phyloP scores from a whole-genome alignment of 495 filamentous ascomycete genomes.

The Penicillium longicatenatum region DNA sequence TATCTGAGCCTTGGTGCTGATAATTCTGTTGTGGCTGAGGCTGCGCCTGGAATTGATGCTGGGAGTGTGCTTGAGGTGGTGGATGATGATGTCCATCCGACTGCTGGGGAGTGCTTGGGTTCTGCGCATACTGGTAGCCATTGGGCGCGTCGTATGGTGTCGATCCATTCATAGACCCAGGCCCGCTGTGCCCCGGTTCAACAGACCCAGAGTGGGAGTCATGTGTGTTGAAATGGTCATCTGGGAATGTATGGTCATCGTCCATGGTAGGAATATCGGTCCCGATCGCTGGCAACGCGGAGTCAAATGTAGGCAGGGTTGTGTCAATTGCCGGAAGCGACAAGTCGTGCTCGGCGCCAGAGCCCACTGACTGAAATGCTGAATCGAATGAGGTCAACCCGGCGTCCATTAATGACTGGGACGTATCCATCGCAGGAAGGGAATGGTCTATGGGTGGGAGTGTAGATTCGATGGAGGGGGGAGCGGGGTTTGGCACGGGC shows the following conservation, averaged over 20 bases:
- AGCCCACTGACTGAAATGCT: conserved; percentile 32
- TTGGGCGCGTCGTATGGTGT: conserved; percentile 34
- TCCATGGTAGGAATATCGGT: conserved; percentile 37
- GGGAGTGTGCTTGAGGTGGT: conserved; percentile 23
- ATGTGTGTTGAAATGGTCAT: conserved; percentile 22
- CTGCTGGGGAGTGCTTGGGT: conserved; percentile 21
- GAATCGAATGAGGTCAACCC: conserved; percentile 39
- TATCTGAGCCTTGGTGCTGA: conserved; percentile 35
- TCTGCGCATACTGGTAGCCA: conserved; percentile 33
- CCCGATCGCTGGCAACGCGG: conserved; percentile 40
- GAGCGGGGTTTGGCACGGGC: conserved; percentile 12
- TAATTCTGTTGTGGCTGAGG: conserved; percentile 36
- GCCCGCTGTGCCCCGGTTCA: conserved; percentile 37
- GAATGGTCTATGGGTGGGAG: conserved; percentile 7
- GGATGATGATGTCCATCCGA: conserved; percentile 27
- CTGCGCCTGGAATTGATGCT: conserved; percentile 34
- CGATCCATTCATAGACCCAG: conserved; percentile 27
- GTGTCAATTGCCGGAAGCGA: conserved; percentile 45
- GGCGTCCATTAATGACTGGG: conserved; percentile 28
- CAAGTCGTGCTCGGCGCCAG: conserved; percentile 29
- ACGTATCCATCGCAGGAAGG: conserved; percentile 21
- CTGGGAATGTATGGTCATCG: conserved; percentile 23
- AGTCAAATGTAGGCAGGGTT: conserved; percentile 36
- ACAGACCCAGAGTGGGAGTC: conserved; percentile 19
- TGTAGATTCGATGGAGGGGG: conserved; percentile 19